Conservation (phyloP, 2,329 filamentous ascomycete genomes). For the Whalleya microplaca region DNA sequence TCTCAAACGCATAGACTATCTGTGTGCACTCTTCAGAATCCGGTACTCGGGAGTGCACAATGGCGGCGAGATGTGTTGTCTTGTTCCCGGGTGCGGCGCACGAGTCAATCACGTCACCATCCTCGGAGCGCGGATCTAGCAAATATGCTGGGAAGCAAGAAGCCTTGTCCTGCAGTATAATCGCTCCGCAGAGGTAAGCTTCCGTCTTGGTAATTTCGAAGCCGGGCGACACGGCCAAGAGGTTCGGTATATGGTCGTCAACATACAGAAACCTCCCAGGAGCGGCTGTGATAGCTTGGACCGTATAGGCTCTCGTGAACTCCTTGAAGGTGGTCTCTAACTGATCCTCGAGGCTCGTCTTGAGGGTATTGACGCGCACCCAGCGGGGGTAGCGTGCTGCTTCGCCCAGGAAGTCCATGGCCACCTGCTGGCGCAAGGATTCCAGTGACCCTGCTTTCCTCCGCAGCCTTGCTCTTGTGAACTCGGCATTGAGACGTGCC, state of each 20-base stretch:
- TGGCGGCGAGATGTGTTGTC: slow-evolving; percentile 87
- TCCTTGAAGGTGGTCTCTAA: slow-evolving; percentile 73
- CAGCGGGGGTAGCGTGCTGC: slow-evolving; percentile 75
- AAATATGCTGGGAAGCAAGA: slow-evolving; percentile 96
- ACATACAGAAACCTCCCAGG: slow-evolving; percentile 62
- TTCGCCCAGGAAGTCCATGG: slow-evolving; percentile 53
- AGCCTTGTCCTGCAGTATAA: slow-evolving; percentile 95
- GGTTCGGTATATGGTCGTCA: slow-evolving; percentile 81
- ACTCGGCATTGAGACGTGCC: slow-evolving; percentile 76
- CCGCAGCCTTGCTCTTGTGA: slow-evolving; percentile 77
- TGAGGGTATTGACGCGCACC: slow-evolving; percentile 84
- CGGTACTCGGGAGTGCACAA: slow-evolving; percentile 56
- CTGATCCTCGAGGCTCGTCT: slow-evolving; percentile 71
- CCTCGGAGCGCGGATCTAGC: slow-evolving; percentile 66
- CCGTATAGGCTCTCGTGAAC: slow-evolving; percentile 58
- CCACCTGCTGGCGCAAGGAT: slow-evolving; percentile 63
- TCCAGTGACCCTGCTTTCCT: slow-evolving; percentile 71
- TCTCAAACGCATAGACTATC: slow-evolving; percentile 78
- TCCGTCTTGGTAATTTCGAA: slow-evolving; percentile 72
- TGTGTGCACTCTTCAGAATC: slow-evolving; percentile 39
- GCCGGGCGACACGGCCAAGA: slow-evolving; percentile 76
- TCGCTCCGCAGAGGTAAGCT: slow-evolving; percentile 74
- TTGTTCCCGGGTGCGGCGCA: slow-evolving; percentile 97
- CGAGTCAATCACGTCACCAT: slow-evolving; percentile 85
- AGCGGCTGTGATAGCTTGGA: slow-evolving; percentile 59